A percentile compares a stretch with the other conserved stretches of the same genome.
phyloP scores from a whole-genome alignment of 2,329 filamentous ascomycete species.

The Lasiodiplodia sp. region DNA sequence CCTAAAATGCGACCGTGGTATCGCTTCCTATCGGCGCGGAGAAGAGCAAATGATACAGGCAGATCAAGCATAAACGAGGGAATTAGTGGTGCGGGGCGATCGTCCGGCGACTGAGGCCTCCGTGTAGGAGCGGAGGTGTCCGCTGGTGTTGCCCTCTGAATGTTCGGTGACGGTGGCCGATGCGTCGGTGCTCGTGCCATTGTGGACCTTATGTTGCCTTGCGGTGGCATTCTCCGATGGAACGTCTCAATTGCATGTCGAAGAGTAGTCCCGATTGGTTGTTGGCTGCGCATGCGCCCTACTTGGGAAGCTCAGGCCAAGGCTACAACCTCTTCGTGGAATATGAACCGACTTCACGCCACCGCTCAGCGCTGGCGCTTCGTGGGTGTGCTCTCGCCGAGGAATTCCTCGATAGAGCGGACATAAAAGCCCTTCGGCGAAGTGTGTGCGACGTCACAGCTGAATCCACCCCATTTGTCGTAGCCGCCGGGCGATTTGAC shows the following conservation, averaged over 20 bases:
- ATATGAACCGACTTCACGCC: neutral
- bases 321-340: neutral
- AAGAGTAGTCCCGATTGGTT: neutral
- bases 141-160: neutral
- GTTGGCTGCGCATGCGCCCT: neutral
- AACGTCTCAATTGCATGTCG: neutral
- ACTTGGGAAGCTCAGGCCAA: neutral
- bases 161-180: neutral
- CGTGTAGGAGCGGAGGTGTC: neutral
- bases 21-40: neutral
- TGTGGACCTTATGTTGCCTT: neutral
- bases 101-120: neutral
- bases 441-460: neutral
- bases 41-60: neutral
- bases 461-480: slow-evolving; percentile 11
- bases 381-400: slow-evolving; percentile 2
- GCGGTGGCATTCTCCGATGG: neutral
- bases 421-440: slow-evolving; percentile 25
- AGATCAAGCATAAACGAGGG: neutral
- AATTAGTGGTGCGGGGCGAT: neutral
- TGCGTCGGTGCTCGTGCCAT: slow-evolving; percentile 1
- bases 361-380: neutral
- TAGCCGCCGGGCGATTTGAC: slow-evolving; percentile 7
- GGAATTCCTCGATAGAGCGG: slow-evolving; percentile 14
- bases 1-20: slow-evolving; percentile 14